Evolutionary conservation across 768 basidiomycete species (phyloP), one percentile per base, ranked within the genome.

Genomic region (Tylopilus vinaceipallidus): DNA sequence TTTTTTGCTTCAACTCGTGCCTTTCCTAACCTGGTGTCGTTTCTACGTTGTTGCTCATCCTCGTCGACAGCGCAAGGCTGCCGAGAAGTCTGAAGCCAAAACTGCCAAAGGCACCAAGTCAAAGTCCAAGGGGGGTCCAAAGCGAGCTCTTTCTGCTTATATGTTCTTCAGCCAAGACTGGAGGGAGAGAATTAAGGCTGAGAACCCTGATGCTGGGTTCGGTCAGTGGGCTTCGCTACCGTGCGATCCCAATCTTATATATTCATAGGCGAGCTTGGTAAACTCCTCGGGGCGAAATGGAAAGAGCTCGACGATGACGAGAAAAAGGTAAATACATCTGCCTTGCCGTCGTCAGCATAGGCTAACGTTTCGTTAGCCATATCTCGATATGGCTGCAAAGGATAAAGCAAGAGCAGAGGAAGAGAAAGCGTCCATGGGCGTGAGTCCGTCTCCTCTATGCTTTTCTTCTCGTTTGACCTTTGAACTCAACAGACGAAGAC

Each of bases 121-220:
- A 68, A 87, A 88, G 70, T 82, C 86, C 38, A 68, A 68, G 57
- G 66, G 67, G 14, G 66, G 66, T 0, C 93, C 92, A 53, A 97
- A 98, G 75, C 84, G 94, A 46, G 88, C 91, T 0, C 79, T 97
- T 39, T 97, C 94, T 26, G 93, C 95, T 34, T 98, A 97, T 76
- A 97, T 98, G 95, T 94, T 94, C 87, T 98, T 98, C 80, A 86
- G 83, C 61, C 90, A 94, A 70, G 95, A 93, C 70, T 88, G 91
- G 90, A 82, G 95, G 66, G 89, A 95, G 72, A 82, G 88, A 67
- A 90, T 98, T 80, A 95, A 95, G 84, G 65, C 81, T 50, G 93
- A 97, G 75, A 95, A 98, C 75, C 95, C 95, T 42, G 91, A 94
- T 51, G 93, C 91, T 24, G 79, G 86, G 48, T 98, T 98, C 64